These are phyloP conservation scores for Leccinum fibrillosum DNA, from an alignment of 768 basidiomycete species.

Conservation along the genomic window DNA sequence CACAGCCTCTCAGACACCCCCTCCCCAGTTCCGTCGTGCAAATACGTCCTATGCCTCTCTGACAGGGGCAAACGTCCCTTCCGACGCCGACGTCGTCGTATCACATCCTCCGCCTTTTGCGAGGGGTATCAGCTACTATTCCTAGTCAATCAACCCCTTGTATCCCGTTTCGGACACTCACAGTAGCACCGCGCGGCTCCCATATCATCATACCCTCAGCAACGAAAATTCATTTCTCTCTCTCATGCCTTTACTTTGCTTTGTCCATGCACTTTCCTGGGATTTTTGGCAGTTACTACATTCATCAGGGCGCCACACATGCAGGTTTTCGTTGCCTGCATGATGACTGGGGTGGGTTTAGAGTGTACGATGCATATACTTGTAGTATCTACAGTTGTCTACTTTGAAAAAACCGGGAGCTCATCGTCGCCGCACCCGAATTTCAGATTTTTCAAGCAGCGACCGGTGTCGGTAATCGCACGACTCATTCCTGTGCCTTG, in stretches of 20 bases:
- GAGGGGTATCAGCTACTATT: conserved; percentile 28
- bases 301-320: conserved; percentile 2
- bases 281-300: background rate
- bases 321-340: background rate
- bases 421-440: background rate
- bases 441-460: background rate
- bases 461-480: background rate
- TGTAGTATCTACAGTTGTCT: background rate
- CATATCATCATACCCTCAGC: background rate
- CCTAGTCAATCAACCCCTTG: conserved; percentile 1
- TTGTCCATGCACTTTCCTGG: background rate
- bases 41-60: conserved; percentile 24
- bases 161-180: background rate
- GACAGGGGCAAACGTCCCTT: background rate
- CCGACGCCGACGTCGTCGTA: conserved; percentile 1
- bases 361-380: background rate
- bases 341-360: background rate
- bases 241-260: background rate
- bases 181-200: background rate
- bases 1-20: conserved; percentile 3
- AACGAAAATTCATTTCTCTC: background rate
- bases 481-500: background rate
- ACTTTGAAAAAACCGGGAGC: background rate
- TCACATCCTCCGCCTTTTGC: conserved; percentile 11
- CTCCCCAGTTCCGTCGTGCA: conserved; percentile 27